A percentile compares a stretch with the other conserved stretches of the same genome.
phyloP scores from a whole-genome alignment of 1,284 basidiomycete genomes.

The Microbotryum scabiosae region DNA sequence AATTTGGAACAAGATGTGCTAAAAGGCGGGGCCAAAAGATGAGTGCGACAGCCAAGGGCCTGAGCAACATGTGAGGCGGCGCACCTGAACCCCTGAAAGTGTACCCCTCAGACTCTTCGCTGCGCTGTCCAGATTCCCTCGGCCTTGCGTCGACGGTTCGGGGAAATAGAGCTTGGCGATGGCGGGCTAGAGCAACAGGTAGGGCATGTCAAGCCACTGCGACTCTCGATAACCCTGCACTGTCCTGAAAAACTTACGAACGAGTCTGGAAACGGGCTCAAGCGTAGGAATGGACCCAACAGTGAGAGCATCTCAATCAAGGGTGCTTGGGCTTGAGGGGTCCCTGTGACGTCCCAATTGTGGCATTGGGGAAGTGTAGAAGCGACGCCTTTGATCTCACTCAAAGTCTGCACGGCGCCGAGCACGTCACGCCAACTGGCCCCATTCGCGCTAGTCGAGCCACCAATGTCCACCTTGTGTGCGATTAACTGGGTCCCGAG shows the following conservation, averaged over 20 bases:
- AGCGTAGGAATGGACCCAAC: slow-evolving; percentile 68
- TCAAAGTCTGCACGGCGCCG: slow-evolving; percentile 68
- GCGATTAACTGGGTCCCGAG: slow-evolving; percentile 31
- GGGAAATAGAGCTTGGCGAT: slow-evolving; percentile 75
- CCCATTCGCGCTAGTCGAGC: slow-evolving; percentile 39
- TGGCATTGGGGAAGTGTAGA: slow-evolving; percentile 30
- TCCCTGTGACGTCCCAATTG: slow-evolving; percentile 41
- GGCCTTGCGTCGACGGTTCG: slow-evolving; percentile 64
- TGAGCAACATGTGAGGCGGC: slow-evolving; percentile 1
- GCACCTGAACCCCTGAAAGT: slow-evolving; percentile 68
- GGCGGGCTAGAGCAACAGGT: slow-evolving; percentile 51
- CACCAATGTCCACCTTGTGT: slow-evolving; percentile 30
- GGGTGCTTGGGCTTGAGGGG: slow-evolving; percentile 39
- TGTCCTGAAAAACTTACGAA: slow-evolving; percentile 54
- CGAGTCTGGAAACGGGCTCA: slow-evolving; percentile 75
- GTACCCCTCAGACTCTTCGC: slow-evolving; percentile 72
- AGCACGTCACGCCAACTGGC: slow-evolving; percentile 73
- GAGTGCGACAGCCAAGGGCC: too few species aligned
- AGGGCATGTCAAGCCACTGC: not conserved
- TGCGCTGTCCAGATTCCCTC: slow-evolving; percentile 70
- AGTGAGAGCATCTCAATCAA: slow-evolving; percentile 54
- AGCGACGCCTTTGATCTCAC: slow-evolving; percentile 75
- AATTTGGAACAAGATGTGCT: slow-evolving; percentile 69
- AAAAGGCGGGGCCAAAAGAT: slow-evolving; percentile 32
- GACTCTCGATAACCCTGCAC: slow-evolving; percentile 6